These are phyloP conservation scores for Paramecium octaurelia DNA, from an alignment of 73 alveolate species.

Conservation along the genomic window DNA sequence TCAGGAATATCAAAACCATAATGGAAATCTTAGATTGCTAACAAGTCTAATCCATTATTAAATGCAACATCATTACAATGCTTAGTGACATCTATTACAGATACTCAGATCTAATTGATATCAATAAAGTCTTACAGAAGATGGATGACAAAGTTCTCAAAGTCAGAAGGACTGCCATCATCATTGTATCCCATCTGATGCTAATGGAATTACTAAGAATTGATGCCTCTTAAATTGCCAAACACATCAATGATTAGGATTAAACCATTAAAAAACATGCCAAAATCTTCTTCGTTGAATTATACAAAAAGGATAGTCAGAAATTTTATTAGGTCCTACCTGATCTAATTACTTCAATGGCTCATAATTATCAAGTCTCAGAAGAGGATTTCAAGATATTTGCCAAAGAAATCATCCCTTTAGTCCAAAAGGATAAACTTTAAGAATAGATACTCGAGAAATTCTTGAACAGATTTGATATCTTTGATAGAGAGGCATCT, in stretches of 20 bases:
- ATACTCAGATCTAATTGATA: background rate
- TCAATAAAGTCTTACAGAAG: background rate
- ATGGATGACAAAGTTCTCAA: background rate
- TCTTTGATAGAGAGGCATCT: slow-evolving; percentile 7
- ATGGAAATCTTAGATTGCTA: background rate
- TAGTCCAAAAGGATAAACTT: background rate
- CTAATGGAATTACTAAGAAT: background rate
- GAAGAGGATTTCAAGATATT: background rate
- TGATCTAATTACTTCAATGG: background rate
- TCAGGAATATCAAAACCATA: background rate
- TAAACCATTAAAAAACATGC: background rate
- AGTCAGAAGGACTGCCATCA: background rate
- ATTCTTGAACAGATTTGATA: background rate
- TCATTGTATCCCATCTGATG: background rate
- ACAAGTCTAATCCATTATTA: background rate
- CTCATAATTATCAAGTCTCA: background rate
- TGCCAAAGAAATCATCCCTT: background rate
- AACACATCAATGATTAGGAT: background rate
- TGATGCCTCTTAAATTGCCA: background rate
- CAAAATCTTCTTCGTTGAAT: background rate
- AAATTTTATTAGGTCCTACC: background rate
- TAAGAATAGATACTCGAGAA: background rate
- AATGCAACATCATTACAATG: background rate
- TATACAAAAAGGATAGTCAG: background rate
- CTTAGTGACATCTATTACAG: background rate